Evolutionary conservation across 441 rosid genomes (phyloP).

Genomic region (Manihot esculenta): DNA sequence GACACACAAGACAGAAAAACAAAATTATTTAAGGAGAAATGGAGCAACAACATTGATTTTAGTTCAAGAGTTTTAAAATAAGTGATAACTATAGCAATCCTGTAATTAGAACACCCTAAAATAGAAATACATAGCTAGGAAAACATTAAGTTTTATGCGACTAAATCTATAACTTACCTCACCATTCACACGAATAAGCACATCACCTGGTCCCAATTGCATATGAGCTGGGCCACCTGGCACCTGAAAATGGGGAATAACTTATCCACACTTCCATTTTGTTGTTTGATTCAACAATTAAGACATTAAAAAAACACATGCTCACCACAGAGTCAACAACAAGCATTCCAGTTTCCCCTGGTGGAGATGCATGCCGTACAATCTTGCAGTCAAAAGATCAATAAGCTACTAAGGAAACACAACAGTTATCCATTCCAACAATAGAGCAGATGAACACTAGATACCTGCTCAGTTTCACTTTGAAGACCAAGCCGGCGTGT

Average conservation of each 20-base stretch:
- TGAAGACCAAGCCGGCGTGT: conserved; percentile 91
- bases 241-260: conserved; percentile 52
- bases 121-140: no score
- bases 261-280: conserved; percentile 4
- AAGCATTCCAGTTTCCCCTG: conserved; percentile 94
- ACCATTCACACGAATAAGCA: conserved; percentile 86
- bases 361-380: conserved; percentile 25
- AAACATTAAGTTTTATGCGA: no score
- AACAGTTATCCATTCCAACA: neutral
- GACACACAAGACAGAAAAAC: neutral
- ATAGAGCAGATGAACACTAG: conserved; percentile 1
- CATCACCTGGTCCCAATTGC: conserved; percentile 91
- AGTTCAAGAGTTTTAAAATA: neutral
- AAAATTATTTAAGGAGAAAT: neutral
- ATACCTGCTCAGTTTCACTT: conserved; percentile 88
- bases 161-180: conserved; percentile 53
- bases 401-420: neutral
- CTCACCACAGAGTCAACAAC: conserved; percentile 91
- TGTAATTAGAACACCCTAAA: no score
- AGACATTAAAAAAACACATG: conserved; percentile 13
- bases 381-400: conserved; percentile 15
- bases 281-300: conserved; percentile 4
- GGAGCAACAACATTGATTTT: neutral
- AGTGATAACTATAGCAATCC: neutral
- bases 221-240: conserved; percentile 94